These are phyloP conservation scores for Chaetomium fimeti DNA, from an alignment of 495 filamentous ascomycete genomes.

Conservation along the genomic window DNA sequence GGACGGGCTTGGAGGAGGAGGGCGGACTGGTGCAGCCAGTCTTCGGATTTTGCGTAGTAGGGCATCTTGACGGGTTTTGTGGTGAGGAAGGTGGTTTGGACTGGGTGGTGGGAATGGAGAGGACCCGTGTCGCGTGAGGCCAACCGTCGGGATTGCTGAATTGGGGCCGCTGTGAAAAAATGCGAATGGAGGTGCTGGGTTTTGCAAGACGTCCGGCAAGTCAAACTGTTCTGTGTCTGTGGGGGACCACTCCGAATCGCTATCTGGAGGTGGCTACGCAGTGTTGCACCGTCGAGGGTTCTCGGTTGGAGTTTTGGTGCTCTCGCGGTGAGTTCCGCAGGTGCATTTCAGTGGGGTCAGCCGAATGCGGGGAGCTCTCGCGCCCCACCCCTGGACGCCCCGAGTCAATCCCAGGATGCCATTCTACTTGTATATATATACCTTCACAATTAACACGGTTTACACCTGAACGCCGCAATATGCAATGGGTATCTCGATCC, in stretches of 20 bases:
- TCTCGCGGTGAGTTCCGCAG: conserved; percentile 10
- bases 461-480: conserved; percentile 12
- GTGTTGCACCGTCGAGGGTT: neutral
- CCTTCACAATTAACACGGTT: neutral
- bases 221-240: neutral
- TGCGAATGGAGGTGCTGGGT: neutral
- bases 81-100: conserved; percentile 9
- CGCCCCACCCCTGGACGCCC: neutral
- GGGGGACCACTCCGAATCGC: neutral
- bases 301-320: conserved; percentile 22
- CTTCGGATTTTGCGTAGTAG: conserved; percentile 53
- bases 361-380: conserved; percentile 26
- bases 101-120: neutral
- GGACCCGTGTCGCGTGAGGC: neutral
- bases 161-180: neutral
- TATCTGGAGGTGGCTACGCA: neutral
- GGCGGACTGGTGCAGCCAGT: conserved; percentile 52
- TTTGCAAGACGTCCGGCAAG: too few species aligned
- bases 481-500: conserved; percentile 26
- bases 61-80: conserved; percentile 41
- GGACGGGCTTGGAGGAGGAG: conserved; percentile 52
- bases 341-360: conserved; percentile 23
- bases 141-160: neutral
- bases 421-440: neutral
- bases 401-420: neutral